Evolutionary conservation across 2,329 filamentous ascomycete genomes (phyloP).

Genomic region (Penicillium hesseltinei): DNA sequence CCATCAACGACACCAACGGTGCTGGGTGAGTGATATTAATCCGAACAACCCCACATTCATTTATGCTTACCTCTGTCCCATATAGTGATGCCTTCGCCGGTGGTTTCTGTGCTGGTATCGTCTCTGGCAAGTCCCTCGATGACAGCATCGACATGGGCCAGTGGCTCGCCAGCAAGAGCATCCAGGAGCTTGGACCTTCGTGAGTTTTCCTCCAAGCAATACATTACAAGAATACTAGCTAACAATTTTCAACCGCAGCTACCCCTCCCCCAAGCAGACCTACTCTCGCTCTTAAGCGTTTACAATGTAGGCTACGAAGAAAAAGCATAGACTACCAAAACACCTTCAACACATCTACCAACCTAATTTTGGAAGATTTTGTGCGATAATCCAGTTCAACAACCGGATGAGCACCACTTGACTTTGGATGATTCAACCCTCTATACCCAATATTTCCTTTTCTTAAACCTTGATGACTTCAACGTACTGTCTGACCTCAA

Average conservation of each 20-base stretch:
- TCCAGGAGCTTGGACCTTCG: slow-evolving; percentile 93
- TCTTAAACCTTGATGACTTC: slow-evolving; percentile 27
- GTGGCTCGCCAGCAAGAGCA: slow-evolving; percentile 91
- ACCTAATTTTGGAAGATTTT: slow-evolving; percentile 11
- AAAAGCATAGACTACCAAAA: slow-evolving; percentile 21
- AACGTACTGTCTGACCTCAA: slow-evolving; percentile 23
- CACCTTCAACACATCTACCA: slow-evolving; percentile 25
- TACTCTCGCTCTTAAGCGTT: slow-evolving; percentile 51
- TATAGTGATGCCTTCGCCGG: slow-evolving; percentile 87
- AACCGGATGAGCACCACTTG: slow-evolving; percentile 18
- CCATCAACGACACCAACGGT: slow-evolving; percentile 95
- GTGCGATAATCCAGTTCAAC: slow-evolving; percentile 15
- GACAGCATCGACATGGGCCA: slow-evolving; percentile 86
- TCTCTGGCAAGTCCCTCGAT: slow-evolving; percentile 77
- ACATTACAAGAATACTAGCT: slow-evolving; percentile 3
- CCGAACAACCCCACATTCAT: background rate
- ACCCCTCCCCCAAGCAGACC: slow-evolving; percentile 77
- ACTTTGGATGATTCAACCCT: slow-evolving; percentile 43
- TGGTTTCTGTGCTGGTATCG: slow-evolving; percentile 85
- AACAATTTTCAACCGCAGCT: slow-evolving; percentile 51
- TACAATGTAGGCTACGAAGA: slow-evolving; percentile 6
- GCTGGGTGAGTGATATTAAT: slow-evolving; percentile 58
- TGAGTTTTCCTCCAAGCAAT: slow-evolving; percentile 54
- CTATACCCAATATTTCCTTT: slow-evolving; percentile 38
- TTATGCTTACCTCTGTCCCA: slow-evolving; percentile 11